These are phyloP conservation scores for Sporothrix phasma DNA, from an alignment of 2,329 filamentous ascomycete genomes.

Conservation along the genomic window DNA sequence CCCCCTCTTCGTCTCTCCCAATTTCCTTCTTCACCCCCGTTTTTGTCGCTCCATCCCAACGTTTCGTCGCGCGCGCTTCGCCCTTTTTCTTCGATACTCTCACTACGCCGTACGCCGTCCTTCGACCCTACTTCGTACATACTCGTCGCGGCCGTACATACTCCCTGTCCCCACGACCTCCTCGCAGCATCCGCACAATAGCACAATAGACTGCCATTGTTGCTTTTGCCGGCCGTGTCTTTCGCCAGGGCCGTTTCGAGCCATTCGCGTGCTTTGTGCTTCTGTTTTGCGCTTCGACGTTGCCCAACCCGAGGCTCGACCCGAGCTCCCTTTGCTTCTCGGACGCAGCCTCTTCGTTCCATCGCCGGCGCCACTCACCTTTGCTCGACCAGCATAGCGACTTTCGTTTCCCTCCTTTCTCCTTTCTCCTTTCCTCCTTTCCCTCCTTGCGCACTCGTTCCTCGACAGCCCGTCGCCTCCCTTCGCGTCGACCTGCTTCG, in stretches of 20 bases:
- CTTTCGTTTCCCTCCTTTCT: neutral
- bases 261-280: too few species aligned
- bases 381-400: neutral
- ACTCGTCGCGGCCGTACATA: neutral
- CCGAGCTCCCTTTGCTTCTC: neutral
- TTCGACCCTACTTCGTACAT: neutral
- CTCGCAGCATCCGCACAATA: neutral
- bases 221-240: neutral
- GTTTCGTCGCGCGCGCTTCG: conserved; percentile 12
- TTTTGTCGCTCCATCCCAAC: conserved; percentile 1
- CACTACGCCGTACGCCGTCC: too few species aligned
- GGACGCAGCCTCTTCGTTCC: neutral
- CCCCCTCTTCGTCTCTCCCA: neutral
- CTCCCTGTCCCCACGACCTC: too few species aligned
- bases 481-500: neutral
- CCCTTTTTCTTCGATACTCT: neutral
- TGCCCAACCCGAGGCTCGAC: neutral
- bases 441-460: neutral
- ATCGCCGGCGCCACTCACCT: neutral
- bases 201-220: too few species aligned
- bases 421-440: neutral
- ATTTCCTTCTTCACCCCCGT: neutral
- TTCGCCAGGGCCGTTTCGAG: too few species aligned
- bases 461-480: neutral
- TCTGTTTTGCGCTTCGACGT: neutral